Base-by-base conservation (phyloP, 306 rosid species). In the Quercus ilex region DNA sequence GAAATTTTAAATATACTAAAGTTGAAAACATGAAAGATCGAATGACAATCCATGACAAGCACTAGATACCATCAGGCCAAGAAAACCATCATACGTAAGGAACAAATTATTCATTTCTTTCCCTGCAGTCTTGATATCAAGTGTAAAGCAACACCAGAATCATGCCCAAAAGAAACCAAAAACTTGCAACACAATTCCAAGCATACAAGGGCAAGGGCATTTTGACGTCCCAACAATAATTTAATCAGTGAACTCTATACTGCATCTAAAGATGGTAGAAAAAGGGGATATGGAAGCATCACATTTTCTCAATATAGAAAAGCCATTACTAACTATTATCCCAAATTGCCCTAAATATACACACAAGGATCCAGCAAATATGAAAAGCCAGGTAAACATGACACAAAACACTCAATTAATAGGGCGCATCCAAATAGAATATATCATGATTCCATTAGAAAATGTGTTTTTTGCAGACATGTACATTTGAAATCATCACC, bases 401-500 rank as follows among this genome's bases (percentile, higher is more conserved):
- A 59, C 25, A 3, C 65, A 21, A 59, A 59, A 21, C 9, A 65
- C 18, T 71, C 43, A 52, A 74, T 68, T 69, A 65, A 52, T 51
- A 76, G 55, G 17, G 76, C 69, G 52, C 83, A 72, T 62, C 17
- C 6, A 74, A 64, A 63, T 53, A 21, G 65, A 12, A 49, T 49
- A 12, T 38, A 41, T 8, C 46, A 41, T 25, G 46, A 74, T 65
- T 76, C 74, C 67, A 78, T 19, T 55, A 49, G 75, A 74, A 68
- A 73, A 23, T 51, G 74, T 23, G 51, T 78, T 73, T 71, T 43
- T 65, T 65, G 19, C 85, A 82, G 60, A 55, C 79, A 82, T 86
- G 59, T 63, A 78, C 83, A 86, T 25, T 75, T 46, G 73, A 81
- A 77, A 73, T 75, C 81, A 80, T 75, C 67, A 81, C 56, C 77